Base-by-base conservation (phyloP, 495 filamentous ascomycete genomes). In the Tirmania nivea region DNA sequence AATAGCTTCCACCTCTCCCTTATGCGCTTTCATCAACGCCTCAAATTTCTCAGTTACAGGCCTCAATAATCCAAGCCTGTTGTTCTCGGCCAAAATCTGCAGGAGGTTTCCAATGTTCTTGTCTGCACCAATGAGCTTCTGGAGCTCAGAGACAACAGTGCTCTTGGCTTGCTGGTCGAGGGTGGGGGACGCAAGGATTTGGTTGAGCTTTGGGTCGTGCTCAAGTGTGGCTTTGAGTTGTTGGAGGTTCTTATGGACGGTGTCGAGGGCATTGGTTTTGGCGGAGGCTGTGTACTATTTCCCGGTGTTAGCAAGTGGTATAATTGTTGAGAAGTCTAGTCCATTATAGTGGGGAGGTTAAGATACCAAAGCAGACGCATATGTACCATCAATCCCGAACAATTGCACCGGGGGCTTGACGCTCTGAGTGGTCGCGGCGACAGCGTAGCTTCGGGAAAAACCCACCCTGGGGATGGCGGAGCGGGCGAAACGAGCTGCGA, bases 301-400 rank as follows among this genome's bases (percentile, higher is more conserved):
- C 53, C 12, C 59, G 63, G 45, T 49, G 36, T 25, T 10, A 35
- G 39, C 45, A 20, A 34, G 31, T 21, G 21, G 55, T 8, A 45
- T 14, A 21, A 39, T 37, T 45, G 19, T 49, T 48, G 55, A 47
- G 54, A 47, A 25, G 31, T 31, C 8, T 25, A 50, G 34, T 5
- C n/a, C 12, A 45, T 7, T 45, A 7, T 2, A 7, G 7, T 1
- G 39, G 7, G 12, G 8, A 8, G 39, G 39, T 14, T 58, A 55
- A 70, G 79, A 68, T 86, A 97, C 90, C 79, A 97, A 74, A 73
- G 90, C 90, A 74, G 79, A 84, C 64, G 90, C 92, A 73, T 97
- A 97, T 65, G 89, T 96, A 63, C 90, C 90, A 69, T 95, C 90
- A 70, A 97, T 74, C 57, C 90, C 90, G 71, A 84, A 97, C 58